These are phyloP conservation scores for Luzula sylvatica DNA, from an alignment of 176 grass and related monocot genomes.

Conservation along the genomic window DNA sequence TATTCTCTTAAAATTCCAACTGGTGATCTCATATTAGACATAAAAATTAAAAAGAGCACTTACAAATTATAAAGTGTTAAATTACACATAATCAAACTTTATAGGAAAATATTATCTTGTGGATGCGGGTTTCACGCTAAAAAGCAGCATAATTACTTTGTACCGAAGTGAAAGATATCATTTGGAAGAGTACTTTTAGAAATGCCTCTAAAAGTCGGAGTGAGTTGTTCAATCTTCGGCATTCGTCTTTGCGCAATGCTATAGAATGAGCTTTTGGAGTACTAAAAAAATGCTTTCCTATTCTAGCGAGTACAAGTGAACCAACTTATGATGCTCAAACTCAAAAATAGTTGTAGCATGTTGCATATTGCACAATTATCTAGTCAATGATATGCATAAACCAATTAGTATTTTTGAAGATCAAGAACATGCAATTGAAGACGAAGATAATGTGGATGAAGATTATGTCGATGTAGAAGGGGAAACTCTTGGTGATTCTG, in stretches of 20 bases:
- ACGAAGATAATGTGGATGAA: no score
- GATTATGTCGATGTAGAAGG: no score
- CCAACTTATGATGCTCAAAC: background rate
- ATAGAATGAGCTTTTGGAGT: background rate
- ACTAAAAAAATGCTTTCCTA: background rate
- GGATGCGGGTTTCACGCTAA: constrained; percentile 9
- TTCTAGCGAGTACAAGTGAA: background rate
- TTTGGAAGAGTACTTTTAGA: no score
- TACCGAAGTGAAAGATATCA: background rate
- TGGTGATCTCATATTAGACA: no score
- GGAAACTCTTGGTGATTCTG: no score
- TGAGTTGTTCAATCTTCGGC: background rate
- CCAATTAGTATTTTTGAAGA: no score
- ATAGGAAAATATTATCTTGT: constrained; percentile 19
- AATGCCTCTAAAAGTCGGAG: background rate
- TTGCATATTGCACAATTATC: background rate
- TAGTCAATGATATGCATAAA: no score
- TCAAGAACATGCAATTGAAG: no score
- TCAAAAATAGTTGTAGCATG: background rate
- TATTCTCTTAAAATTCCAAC: no score
- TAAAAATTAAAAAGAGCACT: no score
- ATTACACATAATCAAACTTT: no score
- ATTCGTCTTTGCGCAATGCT: background rate
- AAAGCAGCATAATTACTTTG: background rate
- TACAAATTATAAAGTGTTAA: no score